Evolutionary conservation across 305 asterid genomes (phyloP).

Genomic region (Solanum hybrid): DNA sequence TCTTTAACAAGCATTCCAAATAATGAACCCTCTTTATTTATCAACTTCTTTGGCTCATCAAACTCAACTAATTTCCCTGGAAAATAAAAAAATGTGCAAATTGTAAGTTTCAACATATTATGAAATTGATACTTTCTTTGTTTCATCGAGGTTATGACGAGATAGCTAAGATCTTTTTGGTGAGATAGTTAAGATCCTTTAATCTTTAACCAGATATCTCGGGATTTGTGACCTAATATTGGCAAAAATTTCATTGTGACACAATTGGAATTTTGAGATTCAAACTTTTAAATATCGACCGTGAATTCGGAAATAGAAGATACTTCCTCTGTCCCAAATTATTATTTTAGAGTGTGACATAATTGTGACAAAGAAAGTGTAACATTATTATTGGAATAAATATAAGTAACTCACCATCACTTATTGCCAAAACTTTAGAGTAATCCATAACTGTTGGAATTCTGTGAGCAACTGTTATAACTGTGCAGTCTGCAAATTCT

Average conservation of each 20-base stretch:
- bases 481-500: constrained; percentile 20
- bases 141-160: too few species aligned
- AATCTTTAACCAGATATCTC: too few species aligned
- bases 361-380: not conserved
- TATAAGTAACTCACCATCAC: constrained; percentile 16
- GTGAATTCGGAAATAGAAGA: too few species aligned
- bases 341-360: not conserved
- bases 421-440: constrained; percentile 22
- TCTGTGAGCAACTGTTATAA: constrained; percentile 31
- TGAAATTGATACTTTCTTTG: not conserved
- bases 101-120: not conserved
- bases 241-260: too few species aligned
- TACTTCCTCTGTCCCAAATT: too few species aligned
- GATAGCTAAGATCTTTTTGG: too few species aligned
- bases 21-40: not conserved
- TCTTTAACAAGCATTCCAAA: constrained; percentile 5
- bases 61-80: constrained; percentile 5
- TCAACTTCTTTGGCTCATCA: constrained; percentile 1
- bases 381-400: not conserved
- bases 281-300: too few species aligned
- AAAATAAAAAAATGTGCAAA: not conserved
- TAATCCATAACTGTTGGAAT: constrained; percentile 30
- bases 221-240: too few species aligned
- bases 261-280: too few species aligned
- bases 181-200: not conserved